Evolutionary conservation across 208 protist species (phyloP).

Genomic region (Leishmania guyanensis): DNA sequence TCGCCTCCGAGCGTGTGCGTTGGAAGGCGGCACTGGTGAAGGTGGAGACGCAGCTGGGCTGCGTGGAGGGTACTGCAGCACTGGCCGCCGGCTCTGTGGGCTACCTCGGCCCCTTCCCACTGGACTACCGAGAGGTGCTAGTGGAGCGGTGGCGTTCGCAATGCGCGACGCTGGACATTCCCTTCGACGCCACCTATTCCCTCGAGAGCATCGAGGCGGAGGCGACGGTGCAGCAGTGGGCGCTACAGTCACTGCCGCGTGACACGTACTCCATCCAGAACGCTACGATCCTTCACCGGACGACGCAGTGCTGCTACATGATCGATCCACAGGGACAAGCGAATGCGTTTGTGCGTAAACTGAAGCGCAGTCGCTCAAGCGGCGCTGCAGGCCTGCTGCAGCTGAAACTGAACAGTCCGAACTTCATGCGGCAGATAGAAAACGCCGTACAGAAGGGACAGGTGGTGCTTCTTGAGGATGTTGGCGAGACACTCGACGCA

Average conservation of each 20-base stretch:
- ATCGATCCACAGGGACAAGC: slow-evolving; percentile 96
- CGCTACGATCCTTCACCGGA: slow-evolving; percentile 84
- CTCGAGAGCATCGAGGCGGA: slow-evolving; percentile 89
- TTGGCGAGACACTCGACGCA: slow-evolving; percentile 95
- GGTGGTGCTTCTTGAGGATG: slow-evolving; percentile 95
- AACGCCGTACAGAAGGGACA: slow-evolving; percentile 94
- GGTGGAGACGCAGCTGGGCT: slow-evolving; percentile 61
- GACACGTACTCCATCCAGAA: slow-evolving; percentile 94
- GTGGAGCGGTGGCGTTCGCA: slow-evolving; percentile 62
- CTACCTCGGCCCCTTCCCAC: slow-evolving; percentile 90
- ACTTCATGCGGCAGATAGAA: slow-evolving; percentile 93
- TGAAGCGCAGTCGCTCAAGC: slow-evolving; percentile 61
- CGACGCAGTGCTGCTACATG: slow-evolving; percentile 91
- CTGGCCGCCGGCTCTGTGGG: slow-evolving; percentile 89
- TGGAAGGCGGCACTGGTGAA: slow-evolving; percentile 69
- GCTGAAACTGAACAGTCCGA: slow-evolving; percentile 90
- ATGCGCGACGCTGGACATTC: slow-evolving; percentile 60
- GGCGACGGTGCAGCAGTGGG: slow-evolving; percentile 93
- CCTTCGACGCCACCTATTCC: slow-evolving; percentile 73
- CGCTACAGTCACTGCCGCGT: slow-evolving; percentile 92
- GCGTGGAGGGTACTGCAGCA: slow-evolving; percentile 77
- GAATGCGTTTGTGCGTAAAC: slow-evolving; percentile 93
- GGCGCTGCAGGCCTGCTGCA: slow-evolving; percentile 79
- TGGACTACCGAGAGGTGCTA: slow-evolving; percentile 76
- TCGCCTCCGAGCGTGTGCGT: slow-evolving; percentile 80